Evolutionary conservation across 306 rosid genomes (phyloP).

Genomic region (Elaeagnus macrophylla): DNA sequence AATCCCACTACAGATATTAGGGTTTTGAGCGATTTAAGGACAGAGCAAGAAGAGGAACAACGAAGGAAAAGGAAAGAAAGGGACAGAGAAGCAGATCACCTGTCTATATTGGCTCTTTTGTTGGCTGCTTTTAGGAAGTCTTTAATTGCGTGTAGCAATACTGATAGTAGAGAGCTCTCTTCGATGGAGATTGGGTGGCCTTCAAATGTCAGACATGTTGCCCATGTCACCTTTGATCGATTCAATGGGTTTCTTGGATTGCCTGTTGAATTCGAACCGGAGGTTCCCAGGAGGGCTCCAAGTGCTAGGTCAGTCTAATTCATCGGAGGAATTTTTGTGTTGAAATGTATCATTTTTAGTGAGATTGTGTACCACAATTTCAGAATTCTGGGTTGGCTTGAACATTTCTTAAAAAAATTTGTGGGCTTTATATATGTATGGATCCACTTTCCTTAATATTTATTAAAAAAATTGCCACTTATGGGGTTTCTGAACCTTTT

Average conservation of each 20-base stretch:
- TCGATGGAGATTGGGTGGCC: constrained; percentile 99
- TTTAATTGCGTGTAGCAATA: constrained; percentile 50
- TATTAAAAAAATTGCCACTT: too few relatives aligned
- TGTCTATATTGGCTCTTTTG: constrained; percentile 62
- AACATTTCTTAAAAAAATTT: too few relatives aligned
- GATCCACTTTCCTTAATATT: too few relatives aligned
- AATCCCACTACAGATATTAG: constrained; percentile 30
- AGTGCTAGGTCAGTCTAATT: constrained; percentile 66
- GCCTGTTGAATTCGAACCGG: constrained; percentile 93
- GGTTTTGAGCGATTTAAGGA: constrained; percentile 19
- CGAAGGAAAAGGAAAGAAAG: constrained; percentile 41
- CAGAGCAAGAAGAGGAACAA: constrained; percentile 14
- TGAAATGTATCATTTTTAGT: too few relatives aligned
- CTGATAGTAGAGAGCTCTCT: constrained; percentile 30
- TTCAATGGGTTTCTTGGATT: constrained; percentile 96
- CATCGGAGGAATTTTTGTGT: too few relatives aligned
- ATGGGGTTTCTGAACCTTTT: too few relatives aligned
- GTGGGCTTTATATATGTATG: too few relatives aligned
- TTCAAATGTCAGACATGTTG: constrained; percentile 82
- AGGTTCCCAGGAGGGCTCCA: constrained; percentile 84
- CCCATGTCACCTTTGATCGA: constrained; percentile 94
- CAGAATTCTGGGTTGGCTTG: too few relatives aligned
- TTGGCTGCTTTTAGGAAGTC: constrained; percentile 76
- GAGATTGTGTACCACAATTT: too few relatives aligned
- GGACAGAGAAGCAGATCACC: constrained; percentile 68